Evolutionary conservation across 1,284 basidiomycete genomes (phyloP).

Genomic region (Microbotryum lychnidis-dioicae): DNA sequence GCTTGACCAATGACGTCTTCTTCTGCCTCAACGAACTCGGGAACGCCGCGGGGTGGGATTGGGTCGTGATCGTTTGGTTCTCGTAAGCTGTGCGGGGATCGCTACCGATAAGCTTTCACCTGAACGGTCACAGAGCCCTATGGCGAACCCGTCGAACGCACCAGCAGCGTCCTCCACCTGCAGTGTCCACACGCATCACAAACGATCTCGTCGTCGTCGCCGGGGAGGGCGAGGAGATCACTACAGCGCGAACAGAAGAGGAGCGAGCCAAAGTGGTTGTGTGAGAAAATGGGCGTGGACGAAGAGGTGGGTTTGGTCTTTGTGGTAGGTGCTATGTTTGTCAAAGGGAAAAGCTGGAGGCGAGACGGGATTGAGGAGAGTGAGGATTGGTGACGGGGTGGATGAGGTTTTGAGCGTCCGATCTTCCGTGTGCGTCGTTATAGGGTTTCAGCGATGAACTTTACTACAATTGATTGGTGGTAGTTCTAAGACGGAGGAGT

Average conservation of each 20-base stretch:
- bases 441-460: too few species aligned
- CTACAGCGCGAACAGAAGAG: slow-evolving; percentile 91
- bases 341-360: too few species aligned
- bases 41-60: slow-evolving; percentile 87
- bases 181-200: slow-evolving; percentile 87
- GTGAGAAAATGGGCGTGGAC: not conserved
- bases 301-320: not conserved
- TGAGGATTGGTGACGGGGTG: too few species aligned
- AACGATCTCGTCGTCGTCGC: slow-evolving; percentile 63
- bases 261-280: slow-evolving; percentile 59
- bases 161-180: slow-evolving; percentile 77
- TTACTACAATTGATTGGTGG: too few species aligned
- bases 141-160: slow-evolving; percentile 40
- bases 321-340: too few species aligned
- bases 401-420: too few species aligned
- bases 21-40: slow-evolving; percentile 81
- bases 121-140: too few species aligned
- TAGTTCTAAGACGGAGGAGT: too few species aligned
- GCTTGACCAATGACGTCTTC: slow-evolving; percentile 74
- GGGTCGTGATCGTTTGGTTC: slow-evolving; percentile 79
- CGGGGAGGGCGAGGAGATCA: slow-evolving; percentile 78
- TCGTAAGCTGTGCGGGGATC: slow-evolving; percentile 65
- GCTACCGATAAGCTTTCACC: not conserved
- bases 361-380: too few species aligned
- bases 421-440: too few species aligned